A percentile compares a stretch with the other conserved stretches of the same genome.
Conservation (phyloP, 495 filamentous ascomycete genomes). For the Hypoxylon intermedium region DNA sequence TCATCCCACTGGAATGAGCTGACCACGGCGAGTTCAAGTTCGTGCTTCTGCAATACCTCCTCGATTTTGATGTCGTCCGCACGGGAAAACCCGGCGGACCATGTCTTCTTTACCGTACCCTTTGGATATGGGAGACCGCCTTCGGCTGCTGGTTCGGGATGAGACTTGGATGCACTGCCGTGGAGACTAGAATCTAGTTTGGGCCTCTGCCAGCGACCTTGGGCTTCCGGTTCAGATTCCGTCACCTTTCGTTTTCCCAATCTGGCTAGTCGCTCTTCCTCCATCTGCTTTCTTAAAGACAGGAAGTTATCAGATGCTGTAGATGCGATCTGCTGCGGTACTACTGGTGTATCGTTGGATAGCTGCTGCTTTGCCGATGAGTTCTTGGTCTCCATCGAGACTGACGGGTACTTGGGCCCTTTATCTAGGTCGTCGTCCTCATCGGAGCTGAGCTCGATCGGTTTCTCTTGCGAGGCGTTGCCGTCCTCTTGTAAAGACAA, state of each 20-base stretch:
- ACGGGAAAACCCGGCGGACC: slow-evolving; percentile 64
- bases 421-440: slow-evolving; percentile 35
- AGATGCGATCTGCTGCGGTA: slow-evolving; percentile 3
- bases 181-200: slow-evolving; percentile 25
- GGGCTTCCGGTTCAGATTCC: slow-evolving; percentile 21
- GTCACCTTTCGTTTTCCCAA: slow-evolving; percentile 65
- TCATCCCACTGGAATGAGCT: slow-evolving; percentile 89
- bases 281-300: slow-evolving; percentile 77
- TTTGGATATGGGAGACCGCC: slow-evolving; percentile 64
- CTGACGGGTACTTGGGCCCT: slow-evolving; percentile 20
- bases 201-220: slow-evolving; percentile 35
- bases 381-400: slow-evolving; percentile 8
- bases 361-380: neutral
- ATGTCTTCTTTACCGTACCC: slow-evolving; percentile 85
- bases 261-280: slow-evolving; percentile 80
- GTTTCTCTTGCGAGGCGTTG: slow-evolving; percentile 15
- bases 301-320: slow-evolving; percentile 7
- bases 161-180: too few relatives aligned
- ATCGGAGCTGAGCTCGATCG: slow-evolving; percentile 32
- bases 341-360: neutral
- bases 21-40: slow-evolving; percentile 77
- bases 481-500: slow-evolving; percentile 49
- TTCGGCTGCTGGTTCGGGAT: neutral
- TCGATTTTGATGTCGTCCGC: slow-evolving; percentile 85
- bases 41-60: slow-evolving; percentile 78